phyloP scores from a whole-genome alignment of 371 early-diverging fungal genomes.

The Rhizopus delemar region DNA sequence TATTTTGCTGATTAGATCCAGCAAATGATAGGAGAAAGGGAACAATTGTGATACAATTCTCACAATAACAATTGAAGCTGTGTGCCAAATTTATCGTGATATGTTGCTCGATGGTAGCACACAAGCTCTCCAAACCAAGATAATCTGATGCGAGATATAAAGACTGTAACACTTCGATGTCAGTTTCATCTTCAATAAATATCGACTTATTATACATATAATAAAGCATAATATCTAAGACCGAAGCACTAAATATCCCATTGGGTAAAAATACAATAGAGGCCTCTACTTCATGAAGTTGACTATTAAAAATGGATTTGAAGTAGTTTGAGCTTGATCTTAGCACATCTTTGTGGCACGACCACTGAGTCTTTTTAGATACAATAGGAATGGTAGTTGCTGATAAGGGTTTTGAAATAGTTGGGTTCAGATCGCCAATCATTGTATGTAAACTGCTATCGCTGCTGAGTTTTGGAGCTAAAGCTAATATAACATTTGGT shows the following conservation, averaged over 20 bases:
- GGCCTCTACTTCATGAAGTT: constrained; percentile 41
- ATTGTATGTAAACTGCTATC: too few species aligned
- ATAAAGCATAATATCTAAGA: constrained; percentile 30
- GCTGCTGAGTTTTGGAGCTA: too few species aligned
- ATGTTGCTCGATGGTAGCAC: constrained; percentile 15
- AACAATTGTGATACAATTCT: constrained; percentile 22
- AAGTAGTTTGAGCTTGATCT: constrained; percentile 40
- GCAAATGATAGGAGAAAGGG: constrained; percentile 28
- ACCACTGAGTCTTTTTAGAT: constrained; percentile 30
- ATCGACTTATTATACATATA: constrained; percentile 37
- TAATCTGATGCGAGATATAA: constrained; percentile 40
- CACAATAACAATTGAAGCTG: constrained; percentile 30
- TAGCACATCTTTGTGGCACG: constrained; percentile 40
- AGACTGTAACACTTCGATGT: constrained; percentile 18
- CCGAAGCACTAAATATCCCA: constrained; percentile 32
- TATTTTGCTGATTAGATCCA: constrained; percentile 22
- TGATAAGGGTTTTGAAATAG: neutral
- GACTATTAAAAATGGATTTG: constrained; percentile 37
- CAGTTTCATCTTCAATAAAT: neutral
- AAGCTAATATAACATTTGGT: too few species aligned
- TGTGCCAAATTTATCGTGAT: constrained; percentile 21
- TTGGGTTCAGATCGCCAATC: too few species aligned
- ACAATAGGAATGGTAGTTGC: neutral
- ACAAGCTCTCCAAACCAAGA: constrained; percentile 32
- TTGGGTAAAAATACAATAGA: constrained; percentile 36